Conservation (phyloP, 2,329 filamentous ascomycete species). For the Arthroderma sp. region DNA sequence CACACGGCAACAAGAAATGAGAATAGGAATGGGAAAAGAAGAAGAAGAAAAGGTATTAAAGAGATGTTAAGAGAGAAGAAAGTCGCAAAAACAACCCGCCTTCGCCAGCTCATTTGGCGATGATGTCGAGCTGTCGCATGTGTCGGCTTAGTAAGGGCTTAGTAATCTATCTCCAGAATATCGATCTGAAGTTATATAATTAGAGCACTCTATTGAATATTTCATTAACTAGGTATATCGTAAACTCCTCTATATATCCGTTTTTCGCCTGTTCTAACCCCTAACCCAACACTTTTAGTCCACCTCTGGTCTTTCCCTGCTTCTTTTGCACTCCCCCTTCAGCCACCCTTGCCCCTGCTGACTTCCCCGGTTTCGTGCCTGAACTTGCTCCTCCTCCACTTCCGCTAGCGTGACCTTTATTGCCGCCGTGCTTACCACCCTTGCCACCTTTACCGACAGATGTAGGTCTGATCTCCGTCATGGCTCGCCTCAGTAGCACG, state of each 20-base stretch:
- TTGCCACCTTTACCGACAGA: constrained; percentile 52
- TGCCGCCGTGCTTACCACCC: constrained; percentile 16
- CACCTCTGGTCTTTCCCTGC: constrained; percentile 33
- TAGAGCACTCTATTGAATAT: too few relatives aligned
- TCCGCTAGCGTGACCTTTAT: constrained; percentile 19
- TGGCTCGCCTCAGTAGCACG: constrained; percentile 72
- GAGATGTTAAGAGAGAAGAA: too few relatives aligned
- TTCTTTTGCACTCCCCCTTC: constrained; percentile 33
- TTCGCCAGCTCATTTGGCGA: too few relatives aligned
- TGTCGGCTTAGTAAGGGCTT: too few relatives aligned
- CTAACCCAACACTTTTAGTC: constrained; percentile 31
- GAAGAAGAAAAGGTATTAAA: too few relatives aligned
- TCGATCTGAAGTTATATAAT: too few relatives aligned
- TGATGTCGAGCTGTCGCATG: too few relatives aligned
- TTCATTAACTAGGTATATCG: not conserved
- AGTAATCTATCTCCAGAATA: too few relatives aligned
- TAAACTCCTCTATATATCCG: not conserved
- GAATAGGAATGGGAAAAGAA: too few relatives aligned
- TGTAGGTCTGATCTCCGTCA: constrained; percentile 75
- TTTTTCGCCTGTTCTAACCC: too few relatives aligned
- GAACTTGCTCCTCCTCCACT: constrained; percentile 16
- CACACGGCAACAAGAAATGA: not conserved
- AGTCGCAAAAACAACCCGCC: too few relatives aligned
- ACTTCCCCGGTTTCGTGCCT: constrained; percentile 17
- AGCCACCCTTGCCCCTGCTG: constrained; percentile 23